Evolutionary conservation across 2,329 filamentous ascomycete genomes (phyloP), one percentile per base, ranked within the genome.

Genomic region (Trichoderma simmonsii): DNA sequence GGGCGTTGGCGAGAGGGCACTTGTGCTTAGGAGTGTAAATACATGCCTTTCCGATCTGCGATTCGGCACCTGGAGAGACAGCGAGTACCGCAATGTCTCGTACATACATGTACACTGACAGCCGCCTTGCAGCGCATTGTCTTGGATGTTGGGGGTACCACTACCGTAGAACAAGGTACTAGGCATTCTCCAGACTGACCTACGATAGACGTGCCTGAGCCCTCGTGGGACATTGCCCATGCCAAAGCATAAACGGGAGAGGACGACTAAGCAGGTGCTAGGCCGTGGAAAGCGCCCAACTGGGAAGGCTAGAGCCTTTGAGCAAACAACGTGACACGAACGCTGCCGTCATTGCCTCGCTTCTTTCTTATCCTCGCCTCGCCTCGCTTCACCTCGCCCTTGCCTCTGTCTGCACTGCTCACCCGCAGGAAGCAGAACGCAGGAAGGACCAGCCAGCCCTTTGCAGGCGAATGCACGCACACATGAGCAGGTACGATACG

Each of bases 201-300:
- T 60, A 69, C 65, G 56, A 69, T 24, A 69, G 32, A 51, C 56
- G 34, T 48, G 65, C 36, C 18, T 21, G 56, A 60, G 65, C 54
- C 65, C 65, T 60, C 65, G 65, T 69, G 65, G 65, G 56, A 60
- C 65, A 59, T 57, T 57, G 63, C 48, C 63, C 28, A 48, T 43
- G 60, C 60, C 60, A 48, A 28, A 63, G 60, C 24, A 34, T 24
- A 30, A 15, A 26, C 32, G 24, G 24, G 36, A 67, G 34, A 43
- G n/a, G 64, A 54, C 32, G 26, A 39, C 63, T 26, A 56, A 28
- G 43, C 11, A 61, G 43, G 43, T 56, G 21, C 63, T 39, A 39
- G 24, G 59, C 59, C 21, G 32, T 57, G 26, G 32, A 28, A 18
- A 21, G 32, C 61, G 39, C 61, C 39, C 39, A 64, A 30, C 39